Conservation (phyloP, 371 early-diverging fungal genomes). For the Saksenaea oblongispora region DNA sequence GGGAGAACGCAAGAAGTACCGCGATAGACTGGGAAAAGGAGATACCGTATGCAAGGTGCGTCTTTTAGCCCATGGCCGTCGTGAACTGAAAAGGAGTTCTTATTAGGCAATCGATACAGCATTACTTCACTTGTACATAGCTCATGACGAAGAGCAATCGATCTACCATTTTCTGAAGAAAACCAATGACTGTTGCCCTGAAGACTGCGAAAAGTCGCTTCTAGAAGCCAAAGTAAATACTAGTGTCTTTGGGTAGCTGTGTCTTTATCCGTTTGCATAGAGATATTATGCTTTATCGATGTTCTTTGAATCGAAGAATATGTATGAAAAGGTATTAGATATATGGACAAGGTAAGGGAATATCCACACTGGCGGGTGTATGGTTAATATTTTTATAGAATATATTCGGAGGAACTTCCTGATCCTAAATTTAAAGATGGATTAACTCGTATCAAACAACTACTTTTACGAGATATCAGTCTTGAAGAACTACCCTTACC, state of each 20-base stretch:
- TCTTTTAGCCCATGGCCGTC: background rate
- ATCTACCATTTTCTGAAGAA: slow-evolving; percentile 52
- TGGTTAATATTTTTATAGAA: slow-evolving; percentile 27
- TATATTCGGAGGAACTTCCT: slow-evolving; percentile 48
- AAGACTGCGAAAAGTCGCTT: slow-evolving; percentile 52
- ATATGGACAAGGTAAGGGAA: slow-evolving; percentile 68
- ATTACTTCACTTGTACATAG: slow-evolving; percentile 63
- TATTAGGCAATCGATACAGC: slow-evolving; percentile 67
- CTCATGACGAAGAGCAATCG: slow-evolving; percentile 34
- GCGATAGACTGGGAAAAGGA: slow-evolving; percentile 27
- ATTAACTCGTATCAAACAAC: slow-evolving; percentile 45
- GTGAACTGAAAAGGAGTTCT: background rate
- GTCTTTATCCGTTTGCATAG: slow-evolving; percentile 23
- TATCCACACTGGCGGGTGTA: background rate
- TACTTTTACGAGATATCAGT: slow-evolving; percentile 34
- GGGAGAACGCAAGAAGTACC: slow-evolving; percentile 38
- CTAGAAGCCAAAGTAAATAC: slow-evolving; percentile 39
- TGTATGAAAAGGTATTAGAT: slow-evolving; percentile 57
- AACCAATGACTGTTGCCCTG: slow-evolving; percentile 55
- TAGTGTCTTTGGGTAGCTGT: background rate
- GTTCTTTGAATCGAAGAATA: slow-evolving; percentile 58
- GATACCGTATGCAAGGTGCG: slow-evolving; percentile 30
- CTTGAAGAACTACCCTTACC: slow-evolving; percentile 33
- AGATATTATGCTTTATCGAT: slow-evolving; percentile 68
- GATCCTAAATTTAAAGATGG: slow-evolving; percentile 62